A percentile compares a stretch with the other conserved stretches of the same genome.
Evolutionary conservation across 2,329 filamentous ascomycete species (phyloP).

Genomic region (Nannizziopsis arthrosporioides): DNA sequence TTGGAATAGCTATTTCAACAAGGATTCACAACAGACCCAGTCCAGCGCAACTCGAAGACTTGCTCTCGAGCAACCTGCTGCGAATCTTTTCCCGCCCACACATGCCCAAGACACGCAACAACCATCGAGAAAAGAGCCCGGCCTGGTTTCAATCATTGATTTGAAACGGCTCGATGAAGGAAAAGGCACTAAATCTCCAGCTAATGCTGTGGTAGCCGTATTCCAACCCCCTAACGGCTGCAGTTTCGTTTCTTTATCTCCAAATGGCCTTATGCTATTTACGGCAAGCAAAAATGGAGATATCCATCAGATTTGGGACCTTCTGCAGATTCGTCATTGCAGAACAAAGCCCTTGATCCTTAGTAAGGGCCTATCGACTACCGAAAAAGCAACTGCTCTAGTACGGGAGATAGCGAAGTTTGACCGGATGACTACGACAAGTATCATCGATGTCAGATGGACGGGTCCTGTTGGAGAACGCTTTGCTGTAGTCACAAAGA

Average conservation of each 20-base stretch:
- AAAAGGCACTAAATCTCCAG: slow-evolving; percentile 25
- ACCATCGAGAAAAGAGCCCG: slow-evolving; percentile 29
- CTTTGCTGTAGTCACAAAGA: slow-evolving; percentile 79
- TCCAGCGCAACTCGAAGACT: slow-evolving; percentile 23
- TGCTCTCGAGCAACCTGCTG: slow-evolving; percentile 12
- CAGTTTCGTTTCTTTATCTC: slow-evolving; percentile 40
- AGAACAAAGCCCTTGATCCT: slow-evolving; percentile 29
- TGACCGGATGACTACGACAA: slow-evolving; percentile 79
- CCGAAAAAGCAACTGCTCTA: slow-evolving; percentile 17
- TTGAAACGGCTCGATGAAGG: slow-evolving; percentile 34
- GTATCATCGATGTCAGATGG: slow-evolving; percentile 85
- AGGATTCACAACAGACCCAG: slow-evolving; percentile 25
- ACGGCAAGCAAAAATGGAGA: slow-evolving; percentile 40
- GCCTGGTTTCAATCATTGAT: slow-evolving; percentile 38
- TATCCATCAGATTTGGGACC: slow-evolving; percentile 41
- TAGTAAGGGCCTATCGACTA: slow-evolving; percentile 19
- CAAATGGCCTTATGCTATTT: slow-evolving; percentile 37
- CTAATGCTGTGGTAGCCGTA: slow-evolving; percentile 31
- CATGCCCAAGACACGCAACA: slow-evolving; percentile 34
- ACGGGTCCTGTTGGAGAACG: slow-evolving; percentile 68
- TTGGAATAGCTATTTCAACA: slow-evolving; percentile 42
- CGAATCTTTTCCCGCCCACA: slow-evolving; percentile 36
- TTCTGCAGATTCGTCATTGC: slow-evolving; percentile 38
- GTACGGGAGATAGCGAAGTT: slow-evolving; percentile 82
- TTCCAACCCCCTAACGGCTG: slow-evolving; percentile 40